Conservation (phyloP, 1,284 basidiomycete genomes). For the Moesziomyces antarcticus region DNA sequence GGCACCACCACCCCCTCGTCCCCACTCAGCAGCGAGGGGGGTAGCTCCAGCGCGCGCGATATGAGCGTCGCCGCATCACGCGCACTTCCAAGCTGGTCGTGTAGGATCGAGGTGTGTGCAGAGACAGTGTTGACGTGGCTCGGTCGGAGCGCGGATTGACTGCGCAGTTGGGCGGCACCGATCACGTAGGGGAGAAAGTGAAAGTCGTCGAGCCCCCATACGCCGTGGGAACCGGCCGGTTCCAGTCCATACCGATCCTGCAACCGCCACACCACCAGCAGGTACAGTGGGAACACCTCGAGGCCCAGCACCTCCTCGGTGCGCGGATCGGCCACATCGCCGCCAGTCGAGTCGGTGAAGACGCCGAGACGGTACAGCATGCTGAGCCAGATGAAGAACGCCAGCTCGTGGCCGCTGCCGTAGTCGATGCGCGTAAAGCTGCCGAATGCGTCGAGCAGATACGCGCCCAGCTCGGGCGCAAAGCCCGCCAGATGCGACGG, state of each 20-base stretch:
- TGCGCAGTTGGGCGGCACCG: conserved; percentile 86
- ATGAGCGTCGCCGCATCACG: conserved; percentile 11
- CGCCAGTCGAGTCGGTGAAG: conserved; percentile 16
- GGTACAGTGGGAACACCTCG: conserved; percentile 79
- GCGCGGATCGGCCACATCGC: conserved; percentile 5
- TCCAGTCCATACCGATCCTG: conserved; percentile 92
- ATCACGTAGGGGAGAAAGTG: conserved; percentile 90
- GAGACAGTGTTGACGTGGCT: conserved; percentile 13
- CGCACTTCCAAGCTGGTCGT: conserved; percentile 1
- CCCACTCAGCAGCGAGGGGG: conserved; percentile 4
- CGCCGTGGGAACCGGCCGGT: conserved; percentile 95
- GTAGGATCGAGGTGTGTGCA: conserved; percentile 8
- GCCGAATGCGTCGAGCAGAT: conserved; percentile 86
- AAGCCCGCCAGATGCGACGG: conserved; percentile 71
- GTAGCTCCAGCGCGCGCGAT: not conserved
- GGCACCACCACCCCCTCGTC: conserved; percentile 14
- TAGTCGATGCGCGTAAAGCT: conserved; percentile 93
- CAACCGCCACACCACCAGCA: conserved; percentile 82
- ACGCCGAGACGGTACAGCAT: conserved; percentile 51
- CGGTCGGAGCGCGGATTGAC: conserved; percentile 17
- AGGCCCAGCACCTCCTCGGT: conserved; percentile 68
- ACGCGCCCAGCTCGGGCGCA: conserved; percentile 77
- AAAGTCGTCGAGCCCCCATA: conserved; percentile 96
- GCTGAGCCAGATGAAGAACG: conserved; percentile 62
- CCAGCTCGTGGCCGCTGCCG: conserved; percentile 88